Evolutionary conservation across 2,329 filamentous ascomycete species (phyloP).

Genomic region (Colletotrichum spinosum): DNA sequence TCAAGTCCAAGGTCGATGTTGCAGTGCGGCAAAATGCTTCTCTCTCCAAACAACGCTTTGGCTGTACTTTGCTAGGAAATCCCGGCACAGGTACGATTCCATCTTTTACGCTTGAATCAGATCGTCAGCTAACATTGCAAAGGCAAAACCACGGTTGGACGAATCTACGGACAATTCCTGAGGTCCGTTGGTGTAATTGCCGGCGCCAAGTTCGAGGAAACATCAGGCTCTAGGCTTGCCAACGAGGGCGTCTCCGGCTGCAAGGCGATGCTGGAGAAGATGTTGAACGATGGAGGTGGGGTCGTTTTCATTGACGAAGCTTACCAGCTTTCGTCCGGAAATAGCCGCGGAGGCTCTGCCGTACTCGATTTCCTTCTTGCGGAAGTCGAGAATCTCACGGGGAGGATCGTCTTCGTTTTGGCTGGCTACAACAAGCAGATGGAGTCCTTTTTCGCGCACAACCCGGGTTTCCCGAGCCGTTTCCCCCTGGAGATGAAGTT

Average conservation of each 20-base stretch:
- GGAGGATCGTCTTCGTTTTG: slow-evolving; percentile 77
- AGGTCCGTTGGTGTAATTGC: slow-evolving; percentile 71
- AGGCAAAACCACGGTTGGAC: slow-evolving; percentile 79
- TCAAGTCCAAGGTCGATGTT: slow-evolving; percentile 74
- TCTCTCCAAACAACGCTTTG: slow-evolving; percentile 69
- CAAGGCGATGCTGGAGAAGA: slow-evolving; percentile 59
- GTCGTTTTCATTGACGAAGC: slow-evolving; percentile 84
- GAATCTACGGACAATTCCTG: slow-evolving; percentile 76
- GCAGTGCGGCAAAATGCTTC: slow-evolving; percentile 67
- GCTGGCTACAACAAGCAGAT: slow-evolving; percentile 81
- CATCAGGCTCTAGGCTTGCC: slow-evolving; percentile 74
- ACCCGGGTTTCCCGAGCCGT: slow-evolving; percentile 76
- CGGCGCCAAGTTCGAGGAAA: slow-evolving; percentile 72
- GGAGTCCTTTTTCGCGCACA: slow-evolving; percentile 81
- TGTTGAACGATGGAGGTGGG: slow-evolving; percentile 72
- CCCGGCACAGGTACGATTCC: slow-evolving; percentile 73
- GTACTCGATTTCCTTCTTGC: slow-evolving; percentile 79
- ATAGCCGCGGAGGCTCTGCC: slow-evolving; percentile 66
- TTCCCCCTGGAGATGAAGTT: slow-evolving; percentile 76
- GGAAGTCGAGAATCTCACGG: slow-evolving; percentile 78
- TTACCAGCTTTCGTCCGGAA: slow-evolving; percentile 75
- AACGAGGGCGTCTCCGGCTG: slow-evolving; percentile 69
- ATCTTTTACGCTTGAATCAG: background rate
- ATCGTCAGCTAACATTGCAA: slow-evolving; percentile 24
- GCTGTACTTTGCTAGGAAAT: slow-evolving; percentile 75